These are phyloP conservation scores for Astragalus membranaceus DNA, from an alignment of 306 rosid species.

Conservation along the genomic window DNA sequence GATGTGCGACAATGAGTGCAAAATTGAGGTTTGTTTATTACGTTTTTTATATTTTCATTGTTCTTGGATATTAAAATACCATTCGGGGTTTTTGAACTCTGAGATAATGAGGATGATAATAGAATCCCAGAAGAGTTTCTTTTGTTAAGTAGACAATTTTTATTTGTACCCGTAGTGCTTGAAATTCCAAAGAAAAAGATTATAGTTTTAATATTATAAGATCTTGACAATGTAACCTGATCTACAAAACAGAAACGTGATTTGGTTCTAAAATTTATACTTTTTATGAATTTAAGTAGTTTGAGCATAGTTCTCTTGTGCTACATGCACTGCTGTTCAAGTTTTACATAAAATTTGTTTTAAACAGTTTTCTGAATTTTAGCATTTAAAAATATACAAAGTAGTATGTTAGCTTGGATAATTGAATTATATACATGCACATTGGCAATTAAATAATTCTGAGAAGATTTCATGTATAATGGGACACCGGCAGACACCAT, in stretches of 20 bases:
- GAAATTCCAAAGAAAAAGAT: background rate
- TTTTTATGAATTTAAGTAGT: background rate
- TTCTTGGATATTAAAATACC: conserved; percentile 2
- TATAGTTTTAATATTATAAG: background rate
- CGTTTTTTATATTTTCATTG: background rate
- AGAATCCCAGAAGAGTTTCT: background rate
- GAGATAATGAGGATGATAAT: background rate
- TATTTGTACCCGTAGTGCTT: background rate
- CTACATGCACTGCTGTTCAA: background rate
- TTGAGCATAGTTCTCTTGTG: background rate
- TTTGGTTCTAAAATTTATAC: background rate
- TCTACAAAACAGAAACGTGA: background rate
- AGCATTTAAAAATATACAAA: background rate
- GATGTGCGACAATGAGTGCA: conserved; percentile 87
- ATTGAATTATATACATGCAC: background rate
- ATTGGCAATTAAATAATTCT: background rate
- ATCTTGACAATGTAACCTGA: background rate
- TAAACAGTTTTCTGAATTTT: background rate
- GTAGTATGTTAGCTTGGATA: background rate
- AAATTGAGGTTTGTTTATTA: conserved; percentile 66
- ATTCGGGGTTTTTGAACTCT: background rate
- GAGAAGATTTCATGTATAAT: background rate
- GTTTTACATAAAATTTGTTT: background rate
- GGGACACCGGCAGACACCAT: background rate
- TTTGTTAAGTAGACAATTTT: background rate